Percentiles rank a stretch among this genome's conserved stretches.
These are phyloP conservation scores for Wallacemonas collosoma DNA, from an alignment of 208 protist genomes.

Conservation along the genomic window DNA sequence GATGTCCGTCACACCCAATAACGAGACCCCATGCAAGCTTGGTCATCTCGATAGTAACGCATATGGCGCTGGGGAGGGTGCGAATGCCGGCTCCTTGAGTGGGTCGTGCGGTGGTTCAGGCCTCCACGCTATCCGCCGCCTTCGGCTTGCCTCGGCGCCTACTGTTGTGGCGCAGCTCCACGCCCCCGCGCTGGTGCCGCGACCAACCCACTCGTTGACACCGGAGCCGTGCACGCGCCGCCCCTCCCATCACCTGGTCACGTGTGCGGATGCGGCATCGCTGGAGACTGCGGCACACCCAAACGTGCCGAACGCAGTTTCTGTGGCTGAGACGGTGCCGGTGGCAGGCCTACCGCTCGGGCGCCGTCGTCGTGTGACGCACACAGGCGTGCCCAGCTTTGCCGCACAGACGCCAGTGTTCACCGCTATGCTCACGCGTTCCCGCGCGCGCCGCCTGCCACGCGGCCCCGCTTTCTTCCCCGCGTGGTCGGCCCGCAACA, in stretches of 20 bases:
- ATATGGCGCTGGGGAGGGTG: background rate
- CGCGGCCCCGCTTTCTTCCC: conserved; percentile 13
- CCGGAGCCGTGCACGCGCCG: background rate
- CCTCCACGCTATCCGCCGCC: background rate
- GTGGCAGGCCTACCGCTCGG: background rate
- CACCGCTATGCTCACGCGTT: background rate
- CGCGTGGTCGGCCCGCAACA: conserved; percentile 10
- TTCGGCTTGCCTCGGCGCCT: background rate
- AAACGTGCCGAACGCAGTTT: too few relatives aligned
- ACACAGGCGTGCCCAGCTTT: background rate
- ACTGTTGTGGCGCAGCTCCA: background rate
- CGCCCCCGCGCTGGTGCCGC: background rate
- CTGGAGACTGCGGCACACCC: too few relatives aligned
- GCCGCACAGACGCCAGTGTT: conserved; percentile 4
- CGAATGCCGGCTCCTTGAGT: background rate
- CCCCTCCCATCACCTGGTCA: background rate
- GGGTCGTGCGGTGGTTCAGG: conserved; percentile 10
- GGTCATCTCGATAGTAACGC: background rate
- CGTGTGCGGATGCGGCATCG: background rate
- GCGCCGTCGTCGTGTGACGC: background rate
- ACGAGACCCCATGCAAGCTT: background rate
- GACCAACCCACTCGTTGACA: background rate
- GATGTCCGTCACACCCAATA: background rate
- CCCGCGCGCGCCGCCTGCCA: background rate
- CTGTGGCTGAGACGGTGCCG: background rate